phyloP scores from a whole-genome alignment of 202 grass and related monocot genomes.

The Elaeis oleifera region DNA sequence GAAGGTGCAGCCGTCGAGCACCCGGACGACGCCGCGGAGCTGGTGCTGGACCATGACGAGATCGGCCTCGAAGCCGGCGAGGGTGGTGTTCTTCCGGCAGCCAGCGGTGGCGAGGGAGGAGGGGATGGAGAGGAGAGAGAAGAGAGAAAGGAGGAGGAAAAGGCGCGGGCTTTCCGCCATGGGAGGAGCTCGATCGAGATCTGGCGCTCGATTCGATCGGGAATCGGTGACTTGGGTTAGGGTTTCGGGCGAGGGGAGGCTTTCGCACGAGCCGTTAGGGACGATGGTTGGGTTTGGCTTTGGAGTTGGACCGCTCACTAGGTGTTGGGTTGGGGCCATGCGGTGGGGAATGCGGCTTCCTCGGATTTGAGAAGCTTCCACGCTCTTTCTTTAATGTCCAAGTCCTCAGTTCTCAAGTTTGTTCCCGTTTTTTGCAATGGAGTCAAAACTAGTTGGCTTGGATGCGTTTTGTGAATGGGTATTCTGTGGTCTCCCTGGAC shows the following conservation, averaged over 20 bases:
- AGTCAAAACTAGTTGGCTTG: too few relatives aligned
- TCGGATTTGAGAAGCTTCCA: too few relatives aligned
- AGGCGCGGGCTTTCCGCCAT: slow-evolving; percentile 10
- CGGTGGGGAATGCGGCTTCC: too few relatives aligned
- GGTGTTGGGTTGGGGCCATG: too few relatives aligned
- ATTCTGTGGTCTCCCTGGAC: too few relatives aligned
- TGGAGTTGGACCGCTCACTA: too few relatives aligned
- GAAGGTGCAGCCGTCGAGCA: slow-evolving; percentile 86
- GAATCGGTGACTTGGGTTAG: slow-evolving; percentile 20
- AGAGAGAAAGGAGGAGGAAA: background rate
- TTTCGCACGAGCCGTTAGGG: too few relatives aligned
- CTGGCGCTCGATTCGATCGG: background rate
- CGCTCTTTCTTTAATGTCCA: too few relatives aligned
- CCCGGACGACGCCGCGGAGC: slow-evolving; percentile 53
- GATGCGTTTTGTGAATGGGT: too few relatives aligned
- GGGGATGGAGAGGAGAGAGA: background rate
- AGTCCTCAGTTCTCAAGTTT: too few relatives aligned
- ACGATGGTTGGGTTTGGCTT: too few relatives aligned
- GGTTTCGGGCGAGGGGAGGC: slow-evolving; percentile 1
- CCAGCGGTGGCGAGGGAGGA: background rate
- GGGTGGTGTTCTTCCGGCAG: slow-evolving; percentile 47
- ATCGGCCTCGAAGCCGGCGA: slow-evolving; percentile 47
- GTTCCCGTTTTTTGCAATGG: too few relatives aligned
- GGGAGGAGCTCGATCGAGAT: slow-evolving; percentile 32
- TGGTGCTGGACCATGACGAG: slow-evolving; percentile 85